phyloP scores from a whole-genome alignment of 371 early-diverging fungal genomes.

The Mucor lusitanicus region DNA sequence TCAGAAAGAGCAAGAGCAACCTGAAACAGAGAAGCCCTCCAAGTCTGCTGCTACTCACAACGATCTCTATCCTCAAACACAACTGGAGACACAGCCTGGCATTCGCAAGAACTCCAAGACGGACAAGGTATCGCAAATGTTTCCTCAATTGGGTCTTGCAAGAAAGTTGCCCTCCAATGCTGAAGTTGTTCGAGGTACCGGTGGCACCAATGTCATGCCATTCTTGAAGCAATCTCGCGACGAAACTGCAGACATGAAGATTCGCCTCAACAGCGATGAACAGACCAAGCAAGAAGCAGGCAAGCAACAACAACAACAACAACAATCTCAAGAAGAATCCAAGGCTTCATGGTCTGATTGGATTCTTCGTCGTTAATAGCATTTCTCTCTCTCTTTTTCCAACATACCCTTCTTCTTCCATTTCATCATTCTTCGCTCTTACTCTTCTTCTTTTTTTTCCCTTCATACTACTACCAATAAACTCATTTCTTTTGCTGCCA shows the following conservation, averaged over 20 bases:
- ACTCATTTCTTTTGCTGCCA: background rate
- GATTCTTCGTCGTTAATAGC: slow-evolving; percentile 31
- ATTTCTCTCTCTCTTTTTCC: background rate
- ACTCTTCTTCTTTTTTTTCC: background rate
- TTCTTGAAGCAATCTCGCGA: slow-evolving; percentile 76
- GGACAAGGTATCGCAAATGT: slow-evolving; percentile 36
- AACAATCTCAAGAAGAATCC: background rate
- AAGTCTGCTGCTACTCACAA: slow-evolving; percentile 29
- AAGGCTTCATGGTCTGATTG: slow-evolving; percentile 32
- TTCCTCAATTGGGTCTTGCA: slow-evolving; percentile 60
- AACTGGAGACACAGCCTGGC: slow-evolving; percentile 44
- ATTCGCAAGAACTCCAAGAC: slow-evolving; percentile 33
- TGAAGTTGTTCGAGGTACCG: slow-evolving; percentile 84
- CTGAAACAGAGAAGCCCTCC: background rate
- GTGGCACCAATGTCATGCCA: slow-evolving; percentile 94
- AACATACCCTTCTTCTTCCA: background rate
- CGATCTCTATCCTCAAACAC: slow-evolving; percentile 57
- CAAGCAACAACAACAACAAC: background rate
- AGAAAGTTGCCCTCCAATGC: slow-evolving; percentile 54
- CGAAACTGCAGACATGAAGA: slow-evolving; percentile 51
- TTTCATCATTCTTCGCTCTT: background rate
- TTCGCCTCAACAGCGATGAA: slow-evolving; percentile 7
- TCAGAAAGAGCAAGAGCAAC: background rate
- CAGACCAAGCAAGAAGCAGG: background rate
- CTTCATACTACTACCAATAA: background rate